Conservation (phyloP, 345 rosid species). For the Citrus hindsii region DNA sequence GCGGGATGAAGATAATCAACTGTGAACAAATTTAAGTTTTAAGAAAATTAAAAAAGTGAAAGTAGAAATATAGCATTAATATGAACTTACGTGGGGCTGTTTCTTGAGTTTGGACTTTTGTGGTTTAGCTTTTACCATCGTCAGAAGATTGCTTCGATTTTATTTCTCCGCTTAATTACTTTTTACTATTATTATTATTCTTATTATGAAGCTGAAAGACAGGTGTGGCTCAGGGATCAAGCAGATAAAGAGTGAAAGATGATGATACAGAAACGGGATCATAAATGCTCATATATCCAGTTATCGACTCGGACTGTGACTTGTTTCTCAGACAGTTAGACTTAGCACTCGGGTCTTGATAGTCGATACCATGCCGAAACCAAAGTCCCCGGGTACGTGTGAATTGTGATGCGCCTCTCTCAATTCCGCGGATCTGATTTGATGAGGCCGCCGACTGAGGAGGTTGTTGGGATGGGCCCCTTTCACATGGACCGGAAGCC, state of each 20-base stretch:
- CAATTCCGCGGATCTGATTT: not conserved
- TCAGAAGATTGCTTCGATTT: not conserved
- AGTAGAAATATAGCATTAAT: not conserved
- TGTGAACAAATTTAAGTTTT: not conserved
- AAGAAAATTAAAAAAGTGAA: not conserved
- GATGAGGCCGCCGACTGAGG: not conserved
- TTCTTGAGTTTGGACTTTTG: constrained; percentile 64
- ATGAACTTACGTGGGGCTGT: constrained; percentile 44
- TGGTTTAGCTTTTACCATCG: constrained; percentile 75
- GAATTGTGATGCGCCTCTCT: not conserved
- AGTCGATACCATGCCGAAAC: not conserved
- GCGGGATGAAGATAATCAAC: not conserved
- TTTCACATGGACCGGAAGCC: not conserved
- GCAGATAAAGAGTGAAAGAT: not conserved
- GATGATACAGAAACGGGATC: no score
- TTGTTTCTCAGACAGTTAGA: not conserved
- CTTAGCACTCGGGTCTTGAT: not conserved
- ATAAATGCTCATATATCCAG: not conserved
- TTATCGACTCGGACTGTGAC: not conserved
- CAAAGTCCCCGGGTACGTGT: not conserved
- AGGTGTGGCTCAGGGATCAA: not conserved
- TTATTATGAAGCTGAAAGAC: not conserved
- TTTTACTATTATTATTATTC: not conserved
- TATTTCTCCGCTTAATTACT: not conserved
- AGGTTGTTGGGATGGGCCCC: not conserved